phyloP scores from a whole-genome alignment of 257 asterid genomes.

The Fraxinus pennsylvanica region DNA sequence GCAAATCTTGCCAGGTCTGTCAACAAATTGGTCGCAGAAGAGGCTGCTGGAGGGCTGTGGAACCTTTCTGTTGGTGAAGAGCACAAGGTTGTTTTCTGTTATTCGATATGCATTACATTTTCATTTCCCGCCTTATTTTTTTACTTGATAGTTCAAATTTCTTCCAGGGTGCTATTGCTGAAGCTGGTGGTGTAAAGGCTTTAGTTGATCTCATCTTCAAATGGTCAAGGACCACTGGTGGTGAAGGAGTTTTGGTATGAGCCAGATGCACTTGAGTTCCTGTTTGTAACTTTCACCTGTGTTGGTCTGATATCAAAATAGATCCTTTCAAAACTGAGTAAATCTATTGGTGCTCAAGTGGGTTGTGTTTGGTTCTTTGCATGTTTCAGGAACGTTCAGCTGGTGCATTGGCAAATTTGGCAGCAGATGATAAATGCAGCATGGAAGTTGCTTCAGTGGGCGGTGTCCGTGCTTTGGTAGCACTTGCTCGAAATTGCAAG shows the following conservation, averaged over 20 bases:
- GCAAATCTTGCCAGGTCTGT: constrained; percentile 42
- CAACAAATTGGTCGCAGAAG: constrained; percentile 80
- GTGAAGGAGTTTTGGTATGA: constrained; percentile 82
- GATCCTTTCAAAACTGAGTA: background rate
- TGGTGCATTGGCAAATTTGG: constrained; percentile 89
- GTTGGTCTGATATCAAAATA: background rate
- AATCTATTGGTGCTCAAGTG: constrained; percentile 13
- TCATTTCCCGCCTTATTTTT: constrained; percentile 9
- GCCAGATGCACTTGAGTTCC: background rate
- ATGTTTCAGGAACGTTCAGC: constrained; percentile 81
- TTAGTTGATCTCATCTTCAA: constrained; percentile 74
- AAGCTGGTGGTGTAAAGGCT: constrained; percentile 41
- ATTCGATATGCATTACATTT: constrained; percentile 3
- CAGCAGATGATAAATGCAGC: constrained; percentile 96
- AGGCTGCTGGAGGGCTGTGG: constrained; percentile 91
- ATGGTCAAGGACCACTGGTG: constrained; percentile 71
- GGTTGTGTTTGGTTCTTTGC: constrained; percentile 15
- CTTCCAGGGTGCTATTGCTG: constrained; percentile 76
- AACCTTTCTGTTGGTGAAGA: constrained; percentile 87
- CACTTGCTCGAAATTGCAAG: constrained; percentile 69
- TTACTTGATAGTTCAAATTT: constrained; percentile 8
- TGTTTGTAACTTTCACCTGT: background rate
- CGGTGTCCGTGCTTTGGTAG: constrained; percentile 76
- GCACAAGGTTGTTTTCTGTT: constrained; percentile 60
- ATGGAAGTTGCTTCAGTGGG: constrained; percentile 68